Evolutionary conservation across 2,329 filamentous ascomycete genomes (phyloP).

Genomic region (Coniochaeta sp.): DNA sequence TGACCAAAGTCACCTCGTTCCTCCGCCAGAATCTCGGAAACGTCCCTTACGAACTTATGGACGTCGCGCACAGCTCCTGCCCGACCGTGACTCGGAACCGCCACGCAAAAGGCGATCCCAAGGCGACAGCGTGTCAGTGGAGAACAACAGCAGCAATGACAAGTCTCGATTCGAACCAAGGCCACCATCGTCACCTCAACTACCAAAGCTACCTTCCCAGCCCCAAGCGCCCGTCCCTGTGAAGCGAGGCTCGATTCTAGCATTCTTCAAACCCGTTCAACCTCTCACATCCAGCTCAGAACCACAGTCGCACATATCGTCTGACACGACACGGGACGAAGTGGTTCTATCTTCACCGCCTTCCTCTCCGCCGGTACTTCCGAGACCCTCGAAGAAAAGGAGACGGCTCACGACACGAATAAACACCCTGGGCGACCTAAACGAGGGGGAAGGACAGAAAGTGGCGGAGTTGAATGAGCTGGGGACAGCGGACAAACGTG

Average conservation of each 20-base stretch:
- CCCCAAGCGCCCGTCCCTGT: background rate
- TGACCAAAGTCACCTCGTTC: slow-evolving; percentile 1
- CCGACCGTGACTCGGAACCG: slow-evolving; percentile 6
- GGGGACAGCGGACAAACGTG: background rate
- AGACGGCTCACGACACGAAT: slow-evolving; percentile 16
- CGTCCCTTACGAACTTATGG: slow-evolving; percentile 28
- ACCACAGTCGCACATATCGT: background rate
- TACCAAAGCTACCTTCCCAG: slow-evolving; percentile 3
- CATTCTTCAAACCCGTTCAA: slow-evolving; percentile 17
- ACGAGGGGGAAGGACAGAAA: background rate
- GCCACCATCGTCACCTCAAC: background rate
- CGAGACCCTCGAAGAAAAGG: slow-evolving; percentile 14
- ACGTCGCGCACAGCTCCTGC: slow-evolving; percentile 18
- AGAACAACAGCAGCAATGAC: background rate
- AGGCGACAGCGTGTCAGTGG: background rate
- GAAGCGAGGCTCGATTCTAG: slow-evolving; percentile 15
- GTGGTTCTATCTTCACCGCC: slow-evolving; percentile 17
- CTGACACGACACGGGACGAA: background rate
- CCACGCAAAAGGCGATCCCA: slow-evolving; percentile 5
- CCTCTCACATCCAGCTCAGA: background rate
- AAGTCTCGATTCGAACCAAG: background rate
- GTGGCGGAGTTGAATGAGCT: background rate
- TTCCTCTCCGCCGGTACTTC: slow-evolving; percentile 18
- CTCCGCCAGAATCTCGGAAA: slow-evolving; percentile 10
- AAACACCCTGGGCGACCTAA: background rate